Evolutionary conservation across 306 rosid genomes (phyloP).

Genomic region (Glycine tomentella): DNA sequence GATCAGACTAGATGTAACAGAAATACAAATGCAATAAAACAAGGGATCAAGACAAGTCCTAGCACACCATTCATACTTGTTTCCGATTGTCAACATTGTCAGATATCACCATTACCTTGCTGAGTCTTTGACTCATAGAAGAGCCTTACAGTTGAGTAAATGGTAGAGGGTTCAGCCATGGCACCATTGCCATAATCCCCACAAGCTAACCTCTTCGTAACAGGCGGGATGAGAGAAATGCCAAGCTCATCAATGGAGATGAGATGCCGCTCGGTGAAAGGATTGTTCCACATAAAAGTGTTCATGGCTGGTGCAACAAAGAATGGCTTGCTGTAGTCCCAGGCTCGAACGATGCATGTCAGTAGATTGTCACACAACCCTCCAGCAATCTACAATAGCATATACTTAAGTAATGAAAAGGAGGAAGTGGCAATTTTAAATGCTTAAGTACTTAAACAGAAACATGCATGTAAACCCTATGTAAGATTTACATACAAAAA

Average conservation of each 20-base stretch:
- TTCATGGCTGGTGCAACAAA: slow-evolving; percentile 99
- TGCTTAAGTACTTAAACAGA: slow-evolving; percentile 11
- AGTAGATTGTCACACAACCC: slow-evolving; percentile 94
- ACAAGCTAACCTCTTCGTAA: slow-evolving; percentile 73
- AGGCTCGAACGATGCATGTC: slow-evolving; percentile 88
- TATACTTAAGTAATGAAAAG: slow-evolving; percentile 24
- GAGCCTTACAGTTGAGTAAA: slow-evolving; percentile 86
- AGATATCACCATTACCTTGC: slow-evolving; percentile 53
- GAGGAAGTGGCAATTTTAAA: slow-evolving; percentile 4
- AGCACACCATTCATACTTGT: slow-evolving; percentile 30
- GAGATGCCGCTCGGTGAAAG: slow-evolving; percentile 92
- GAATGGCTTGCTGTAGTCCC: slow-evolving; percentile 93
- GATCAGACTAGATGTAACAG: not conserved
- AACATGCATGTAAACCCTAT: not conserved
- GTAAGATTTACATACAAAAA: no score
- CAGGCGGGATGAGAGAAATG: slow-evolving; percentile 86
- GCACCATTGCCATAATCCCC: slow-evolving; percentile 97
- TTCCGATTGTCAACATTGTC: slow-evolving; percentile 41
- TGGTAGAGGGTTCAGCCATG: slow-evolving; percentile 92
- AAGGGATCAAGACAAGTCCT: slow-evolving; percentile 34
- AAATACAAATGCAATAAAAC: slow-evolving; percentile 31
- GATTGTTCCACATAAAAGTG: slow-evolving; percentile 94
- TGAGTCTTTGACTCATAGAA: slow-evolving; percentile 67
- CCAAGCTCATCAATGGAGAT: slow-evolving; percentile 88
- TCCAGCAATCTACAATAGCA: slow-evolving; percentile 77